A percentile compares a stretch with the other conserved stretches of the same genome.
These are phyloP conservation scores for Plantago ovata DNA, from an alignment of 257 asterid genomes.

Conservation along the genomic window DNA sequence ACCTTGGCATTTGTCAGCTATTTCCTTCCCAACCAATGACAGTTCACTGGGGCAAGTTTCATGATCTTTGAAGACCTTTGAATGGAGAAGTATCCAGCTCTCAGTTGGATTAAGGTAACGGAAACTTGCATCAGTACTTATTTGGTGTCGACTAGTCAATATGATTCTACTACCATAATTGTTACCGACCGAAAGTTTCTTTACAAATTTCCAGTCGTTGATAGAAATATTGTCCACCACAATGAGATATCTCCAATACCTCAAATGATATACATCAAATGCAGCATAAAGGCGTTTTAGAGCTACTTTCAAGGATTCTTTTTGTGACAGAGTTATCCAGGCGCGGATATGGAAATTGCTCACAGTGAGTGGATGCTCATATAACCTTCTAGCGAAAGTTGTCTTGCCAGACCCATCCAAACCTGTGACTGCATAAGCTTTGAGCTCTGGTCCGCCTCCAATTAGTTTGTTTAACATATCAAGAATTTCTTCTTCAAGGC, in stretches of 20 bases:
- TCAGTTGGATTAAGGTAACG: constrained; percentile 19
- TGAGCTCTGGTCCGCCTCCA: no score
- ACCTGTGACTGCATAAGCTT: neutral
- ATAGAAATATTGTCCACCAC: no score
- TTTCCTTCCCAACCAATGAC: constrained; percentile 17
- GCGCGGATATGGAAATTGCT: neutral
- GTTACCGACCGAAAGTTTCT: constrained; percentile 15
- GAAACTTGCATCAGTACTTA: constrained; percentile 7
- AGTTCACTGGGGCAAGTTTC: constrained; percentile 12
- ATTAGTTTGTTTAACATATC: no score
- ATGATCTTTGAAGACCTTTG: constrained; percentile 10
- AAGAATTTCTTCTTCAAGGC: no score
- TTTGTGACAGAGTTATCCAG: neutral
- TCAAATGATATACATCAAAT: no score
- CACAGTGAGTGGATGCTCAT: neutral
- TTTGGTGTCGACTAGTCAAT: constrained; percentile 23
- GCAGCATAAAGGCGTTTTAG: no score
- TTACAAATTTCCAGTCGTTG: constrained; percentile 26
- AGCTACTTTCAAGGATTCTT: no score
- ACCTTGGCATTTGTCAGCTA: constrained; percentile 25
- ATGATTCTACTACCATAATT: constrained; percentile 25
- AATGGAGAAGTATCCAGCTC: constrained; percentile 23
- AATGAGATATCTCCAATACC: no score
- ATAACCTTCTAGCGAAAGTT: neutral
- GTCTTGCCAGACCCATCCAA: neutral